Base-by-base conservation (phyloP, 2,329 filamentous ascomycete species). In the Talaromyces albobiverticillius region DNA sequence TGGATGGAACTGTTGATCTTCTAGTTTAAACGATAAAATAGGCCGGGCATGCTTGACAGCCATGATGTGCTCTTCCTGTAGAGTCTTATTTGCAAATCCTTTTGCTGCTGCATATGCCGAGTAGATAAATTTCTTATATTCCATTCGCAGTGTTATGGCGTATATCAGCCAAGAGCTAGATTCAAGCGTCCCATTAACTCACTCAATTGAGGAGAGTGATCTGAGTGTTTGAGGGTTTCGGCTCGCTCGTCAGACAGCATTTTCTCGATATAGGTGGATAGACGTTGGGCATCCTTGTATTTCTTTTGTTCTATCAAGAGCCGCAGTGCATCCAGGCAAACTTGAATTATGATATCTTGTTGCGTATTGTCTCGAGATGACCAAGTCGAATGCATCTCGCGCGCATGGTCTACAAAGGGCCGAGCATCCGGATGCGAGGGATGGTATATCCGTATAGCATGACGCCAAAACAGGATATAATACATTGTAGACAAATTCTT, bases 241-340 rank as follows among this genome's bases (percentile, higher is more conserved):
- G 51, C 54, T 20, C 47, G 36, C 20, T 65, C 55, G 16, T 64
- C 64, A 2, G 65, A 63, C 16, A 72, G 55, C 14, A 70, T 53
- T 23, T 62, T 48, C 48, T 70, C 68, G 18, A 73, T 61, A 47
- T 64, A 59, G 5, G 56, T 60, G 36, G 66, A 67, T 41, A 73
- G 53, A 38, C 53, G 59, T 25, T 64, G 60, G 20, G 67, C 70
- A 46, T 70, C 62, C 32, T 57, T 57, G 43, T 62, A 59, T 8
- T 63, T 60, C 32, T 66, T 64, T 51, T 66, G 65, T 14, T 71
- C 66, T 23, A 71, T 60, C 40, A 71, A 62, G 20, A 75, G 51
- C 25, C 68, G 66, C n/a, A 75, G 65, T 6, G 67, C 71, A 46
- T 73, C 68, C 32, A 73, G 67, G 9, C 68, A 63, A n/a, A 67